Percentiles rank a stretch among this genome's conserved stretches.
These are phyloP conservation scores for Acanthamoeba sp. DNA, from an alignment of 208 protist species.

Conservation along the genomic window DNA sequence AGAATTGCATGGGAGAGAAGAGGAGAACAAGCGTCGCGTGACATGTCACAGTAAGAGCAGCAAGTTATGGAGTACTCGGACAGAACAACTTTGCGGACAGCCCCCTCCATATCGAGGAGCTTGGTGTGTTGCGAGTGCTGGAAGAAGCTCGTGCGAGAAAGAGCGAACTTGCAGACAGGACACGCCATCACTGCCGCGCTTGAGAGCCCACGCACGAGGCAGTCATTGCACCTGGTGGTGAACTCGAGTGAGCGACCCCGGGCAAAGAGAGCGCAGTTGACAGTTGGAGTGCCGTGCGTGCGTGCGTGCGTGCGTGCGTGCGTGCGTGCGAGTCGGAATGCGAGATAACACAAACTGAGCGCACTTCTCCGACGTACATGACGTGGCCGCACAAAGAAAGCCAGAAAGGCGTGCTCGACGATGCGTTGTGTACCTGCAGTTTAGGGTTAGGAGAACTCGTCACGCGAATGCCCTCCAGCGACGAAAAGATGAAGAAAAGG, in stretches of 20 bases:
- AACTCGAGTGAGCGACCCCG: no score
- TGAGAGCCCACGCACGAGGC: background rate
- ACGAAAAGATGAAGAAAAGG: no score
- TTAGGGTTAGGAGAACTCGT: no score
- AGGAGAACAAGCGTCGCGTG: no score
- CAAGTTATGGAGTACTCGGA: background rate
- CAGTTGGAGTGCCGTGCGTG: no score
- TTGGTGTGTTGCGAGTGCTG: background rate
- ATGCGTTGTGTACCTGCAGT: background rate
- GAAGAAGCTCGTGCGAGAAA: conserved; percentile 34
- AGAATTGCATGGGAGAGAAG: no score
- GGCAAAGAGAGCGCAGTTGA: no score
- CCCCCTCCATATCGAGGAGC: background rate
- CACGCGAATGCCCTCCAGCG: no score
- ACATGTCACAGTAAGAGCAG: no score
- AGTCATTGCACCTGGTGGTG: background rate
- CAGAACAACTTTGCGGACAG: background rate
- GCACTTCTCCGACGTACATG: background rate
- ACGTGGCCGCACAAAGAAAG: background rate
- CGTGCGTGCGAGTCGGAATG: no score
- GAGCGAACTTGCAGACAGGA: conserved; percentile 19
- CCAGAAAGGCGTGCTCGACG: background rate
- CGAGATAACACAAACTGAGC: no score
- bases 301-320: no score
- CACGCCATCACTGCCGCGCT: background rate